These are phyloP conservation scores for Candida maesae DNA, from an alignment of 805 yeast genomes.

Conservation along the genomic window DNA sequence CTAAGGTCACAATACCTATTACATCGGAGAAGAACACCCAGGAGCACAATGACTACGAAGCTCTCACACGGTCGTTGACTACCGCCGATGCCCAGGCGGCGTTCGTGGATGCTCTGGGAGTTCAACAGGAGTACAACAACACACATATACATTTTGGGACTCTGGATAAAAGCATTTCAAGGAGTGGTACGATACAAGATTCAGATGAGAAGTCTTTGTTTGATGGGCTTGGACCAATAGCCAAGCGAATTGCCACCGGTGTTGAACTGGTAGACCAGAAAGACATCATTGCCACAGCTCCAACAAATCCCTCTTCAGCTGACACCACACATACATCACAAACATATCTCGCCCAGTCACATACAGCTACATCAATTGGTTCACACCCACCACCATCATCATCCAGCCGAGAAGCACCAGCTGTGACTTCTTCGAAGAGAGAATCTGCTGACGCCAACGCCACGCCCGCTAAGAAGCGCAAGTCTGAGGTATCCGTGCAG, in stretches of 20 bases:
- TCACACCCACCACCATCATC: background rate
- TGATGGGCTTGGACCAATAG: slow-evolving; percentile 15
- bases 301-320: background rate
- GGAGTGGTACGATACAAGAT: background rate
- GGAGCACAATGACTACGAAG: slow-evolving; percentile 2
- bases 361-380: background rate
- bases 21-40: background rate
- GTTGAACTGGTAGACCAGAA: slow-evolving; percentile 4
- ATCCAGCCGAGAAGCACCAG: background rate
- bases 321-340: background rate
- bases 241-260: slow-evolving; percentile 3
- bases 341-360: background rate
- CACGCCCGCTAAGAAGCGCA: slow-evolving; percentile 16
- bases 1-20: background rate
- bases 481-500: slow-evolving; percentile 14
- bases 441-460: background rate
- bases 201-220: slow-evolving; percentile 8
- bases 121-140: slow-evolving; percentile 3
- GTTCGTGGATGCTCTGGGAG: slow-evolving; percentile 3
- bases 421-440: background rate
- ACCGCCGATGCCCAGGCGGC: background rate
- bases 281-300: background rate
- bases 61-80: background rate
- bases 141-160: slow-evolving; percentile 6
- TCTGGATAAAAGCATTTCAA: background rate